Percentiles rank a stretch among this genome's conserved stretches.
These are phyloP conservation scores for Aspergillus flavus DNA, from an alignment of 2,329 filamentous ascomycete genomes.

Conservation along the genomic window DNA sequence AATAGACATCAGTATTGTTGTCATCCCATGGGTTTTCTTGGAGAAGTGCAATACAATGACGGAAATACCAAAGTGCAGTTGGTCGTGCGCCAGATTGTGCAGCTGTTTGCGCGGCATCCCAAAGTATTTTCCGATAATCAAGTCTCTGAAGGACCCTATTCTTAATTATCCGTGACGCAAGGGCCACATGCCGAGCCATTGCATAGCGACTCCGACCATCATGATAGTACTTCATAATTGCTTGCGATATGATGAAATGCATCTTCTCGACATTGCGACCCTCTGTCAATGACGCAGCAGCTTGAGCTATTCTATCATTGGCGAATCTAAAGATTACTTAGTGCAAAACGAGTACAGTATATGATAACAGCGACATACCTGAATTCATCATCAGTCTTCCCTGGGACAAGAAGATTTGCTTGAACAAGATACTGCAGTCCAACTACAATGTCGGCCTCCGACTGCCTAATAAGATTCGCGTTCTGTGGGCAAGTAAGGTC, in stretches of 20 bases:
- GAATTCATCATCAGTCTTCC: slow-evolving; percentile 83
- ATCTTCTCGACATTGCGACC: slow-evolving; percentile 70
- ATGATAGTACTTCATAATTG: slow-evolving; percentile 71
- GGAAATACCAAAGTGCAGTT: slow-evolving; percentile 81
- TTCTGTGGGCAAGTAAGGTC: slow-evolving; percentile 42
- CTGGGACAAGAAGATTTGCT: slow-evolving; percentile 77
- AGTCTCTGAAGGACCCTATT: slow-evolving; percentile 61
- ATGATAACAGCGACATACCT: slow-evolving; percentile 33
- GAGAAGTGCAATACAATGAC: slow-evolving; percentile 73
- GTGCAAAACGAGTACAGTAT: not conserved
- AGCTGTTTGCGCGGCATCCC: slow-evolving; percentile 75
- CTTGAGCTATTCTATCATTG: slow-evolving; percentile 84
- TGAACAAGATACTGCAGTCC: slow-evolving; percentile 83
- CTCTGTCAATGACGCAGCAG: slow-evolving; percentile 69
- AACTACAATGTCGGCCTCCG: slow-evolving; percentile 65
- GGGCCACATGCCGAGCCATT: slow-evolving; percentile 79
- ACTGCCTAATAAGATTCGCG: slow-evolving; percentile 56
- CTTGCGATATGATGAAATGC: slow-evolving; percentile 87
- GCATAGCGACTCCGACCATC: slow-evolving; percentile 69
- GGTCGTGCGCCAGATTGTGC: slow-evolving; percentile 80
- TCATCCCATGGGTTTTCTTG: slow-evolving; percentile 79
- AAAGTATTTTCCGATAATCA: slow-evolving; percentile 74
- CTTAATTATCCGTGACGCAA: slow-evolving; percentile 75
- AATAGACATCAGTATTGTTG: slow-evolving; percentile 70
- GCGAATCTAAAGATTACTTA: slow-evolving; percentile 61